phyloP scores from a whole-genome alignment of 192 early-diverging fungal genomes.

The Haplosporangium gracile region DNA sequence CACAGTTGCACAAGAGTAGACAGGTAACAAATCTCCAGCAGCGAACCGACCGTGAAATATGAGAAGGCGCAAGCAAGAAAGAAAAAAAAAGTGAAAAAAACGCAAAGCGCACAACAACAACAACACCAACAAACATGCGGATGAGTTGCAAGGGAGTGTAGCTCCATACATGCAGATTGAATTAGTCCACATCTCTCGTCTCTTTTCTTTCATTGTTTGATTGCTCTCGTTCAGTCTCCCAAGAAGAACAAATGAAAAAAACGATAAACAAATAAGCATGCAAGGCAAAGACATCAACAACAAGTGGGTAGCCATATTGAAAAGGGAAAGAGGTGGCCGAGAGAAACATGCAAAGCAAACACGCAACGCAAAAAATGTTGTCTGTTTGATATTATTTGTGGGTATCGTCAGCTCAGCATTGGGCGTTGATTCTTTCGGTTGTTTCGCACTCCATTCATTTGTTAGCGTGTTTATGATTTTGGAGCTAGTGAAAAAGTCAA shows the following conservation, averaged over 20 bases:
- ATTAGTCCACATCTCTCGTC: background rate
- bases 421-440: background rate
- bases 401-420: background rate
- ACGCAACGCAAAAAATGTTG: background rate
- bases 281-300: slow-evolving; percentile 1
- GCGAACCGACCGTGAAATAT: background rate
- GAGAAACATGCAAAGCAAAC: background rate
- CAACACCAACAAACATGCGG: background rate
- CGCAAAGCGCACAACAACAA: background rate
- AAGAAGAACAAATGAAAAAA: background rate
- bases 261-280: background rate
- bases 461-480: background rate
- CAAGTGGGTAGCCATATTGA: background rate
- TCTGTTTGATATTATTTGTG: background rate
- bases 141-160: too few relatives aligned
- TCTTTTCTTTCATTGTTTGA: background rate
- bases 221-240: background rate
- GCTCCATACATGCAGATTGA: too few relatives aligned
- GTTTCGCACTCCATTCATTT: background rate
- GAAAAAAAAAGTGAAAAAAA: background rate
- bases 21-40: background rate
- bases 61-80: slow-evolving; percentile 3
- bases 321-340: background rate
- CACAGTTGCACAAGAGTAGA: background rate
- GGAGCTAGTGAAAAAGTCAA: background rate